Evolutionary conservation across 257 asterid species (phyloP).

Genomic region (Solanum commersonii): DNA sequence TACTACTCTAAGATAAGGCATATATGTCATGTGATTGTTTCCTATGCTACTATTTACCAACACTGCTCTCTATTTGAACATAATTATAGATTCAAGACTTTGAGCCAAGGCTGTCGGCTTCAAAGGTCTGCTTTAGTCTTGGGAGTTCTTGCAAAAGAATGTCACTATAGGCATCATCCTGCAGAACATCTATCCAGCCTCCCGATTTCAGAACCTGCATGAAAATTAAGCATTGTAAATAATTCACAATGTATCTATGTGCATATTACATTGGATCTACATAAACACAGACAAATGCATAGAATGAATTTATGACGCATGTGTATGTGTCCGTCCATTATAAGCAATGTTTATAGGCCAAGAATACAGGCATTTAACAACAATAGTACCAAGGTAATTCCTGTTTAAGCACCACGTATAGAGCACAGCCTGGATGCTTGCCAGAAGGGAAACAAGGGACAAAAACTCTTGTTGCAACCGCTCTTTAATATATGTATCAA

Average conservation of each 20-base stretch:
- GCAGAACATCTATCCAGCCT: slow-evolving; percentile 52
- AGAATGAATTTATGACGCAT: not conserved
- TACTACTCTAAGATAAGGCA: not conserved
- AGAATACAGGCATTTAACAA: not conserved
- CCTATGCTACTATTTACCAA: not conserved
- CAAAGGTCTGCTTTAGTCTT: slow-evolving; percentile 22
- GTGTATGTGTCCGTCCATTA: not conserved
- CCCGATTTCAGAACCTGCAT: slow-evolving; percentile 59
- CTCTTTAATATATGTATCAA: not conserved
- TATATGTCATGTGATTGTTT: not conserved
- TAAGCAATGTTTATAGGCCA: not conserved
- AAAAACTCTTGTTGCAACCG: not conserved
- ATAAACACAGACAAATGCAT: no score
- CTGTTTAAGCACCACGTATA: not conserved
- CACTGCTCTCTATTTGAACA: not conserved
- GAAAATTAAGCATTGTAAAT: not conserved
- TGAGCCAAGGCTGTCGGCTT: not conserved
- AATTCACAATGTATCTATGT: not conserved
- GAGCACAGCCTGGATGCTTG: not conserved
- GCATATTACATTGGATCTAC: not conserved
- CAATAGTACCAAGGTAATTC: not conserved
- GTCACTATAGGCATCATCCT: slow-evolving; percentile 43
- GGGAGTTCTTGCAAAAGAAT: slow-evolving; percentile 36
- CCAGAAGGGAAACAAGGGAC: not conserved
- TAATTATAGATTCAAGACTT: not conserved